These are phyloP conservation scores for Colletotrichum costaricense DNA, from an alignment of 2,329 filamentous ascomycete species.

Conservation along the genomic window DNA sequence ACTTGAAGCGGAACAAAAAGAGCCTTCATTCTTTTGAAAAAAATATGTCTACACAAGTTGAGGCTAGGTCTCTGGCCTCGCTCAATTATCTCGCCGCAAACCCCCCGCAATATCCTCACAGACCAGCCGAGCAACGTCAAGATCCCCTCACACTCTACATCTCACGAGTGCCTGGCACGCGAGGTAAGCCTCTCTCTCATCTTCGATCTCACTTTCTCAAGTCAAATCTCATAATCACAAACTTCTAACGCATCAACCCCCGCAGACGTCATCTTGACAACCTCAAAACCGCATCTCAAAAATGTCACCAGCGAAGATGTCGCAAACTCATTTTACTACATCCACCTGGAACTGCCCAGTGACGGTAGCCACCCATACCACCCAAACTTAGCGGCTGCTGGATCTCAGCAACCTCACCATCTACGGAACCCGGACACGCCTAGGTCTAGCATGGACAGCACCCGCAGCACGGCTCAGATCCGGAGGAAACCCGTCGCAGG, in stretches of 20 bases:
- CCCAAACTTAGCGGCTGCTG: conserved; percentile 39
- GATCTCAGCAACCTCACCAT: conserved; percentile 39
- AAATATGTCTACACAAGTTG: conserved; percentile 60
- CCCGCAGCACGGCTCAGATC: conserved; percentile 56
- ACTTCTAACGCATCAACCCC: conserved; percentile 20
- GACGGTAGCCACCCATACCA: conserved; percentile 48
- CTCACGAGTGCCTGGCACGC: conserved; percentile 89
- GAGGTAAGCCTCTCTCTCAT: conserved; percentile 65
- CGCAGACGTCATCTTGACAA: conserved; percentile 89
- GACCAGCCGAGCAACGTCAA: conserved; percentile 75
- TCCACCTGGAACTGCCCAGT: conserved; percentile 79
- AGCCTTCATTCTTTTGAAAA: neutral
- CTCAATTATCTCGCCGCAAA: conserved; percentile 86
- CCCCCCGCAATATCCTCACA: conserved; percentile 86
- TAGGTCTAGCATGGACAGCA: conserved; percentile 57
- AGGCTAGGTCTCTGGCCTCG: conserved; percentile 85
- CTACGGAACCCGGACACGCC: conserved; percentile 45
- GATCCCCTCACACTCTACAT: conserved; percentile 89
- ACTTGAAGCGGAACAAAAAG: neutral
- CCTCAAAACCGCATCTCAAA: conserved; percentile 87
- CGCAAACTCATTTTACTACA: conserved; percentile 87
- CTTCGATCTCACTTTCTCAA: conserved; percentile 38
- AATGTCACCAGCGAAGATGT: conserved; percentile 91
- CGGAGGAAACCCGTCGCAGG: conserved; percentile 61
- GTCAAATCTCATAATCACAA: conserved; percentile 34